Evolutionary conservation across 257 asterid genomes (phyloP).

Genomic region (Voacanga thouarsii): DNA sequence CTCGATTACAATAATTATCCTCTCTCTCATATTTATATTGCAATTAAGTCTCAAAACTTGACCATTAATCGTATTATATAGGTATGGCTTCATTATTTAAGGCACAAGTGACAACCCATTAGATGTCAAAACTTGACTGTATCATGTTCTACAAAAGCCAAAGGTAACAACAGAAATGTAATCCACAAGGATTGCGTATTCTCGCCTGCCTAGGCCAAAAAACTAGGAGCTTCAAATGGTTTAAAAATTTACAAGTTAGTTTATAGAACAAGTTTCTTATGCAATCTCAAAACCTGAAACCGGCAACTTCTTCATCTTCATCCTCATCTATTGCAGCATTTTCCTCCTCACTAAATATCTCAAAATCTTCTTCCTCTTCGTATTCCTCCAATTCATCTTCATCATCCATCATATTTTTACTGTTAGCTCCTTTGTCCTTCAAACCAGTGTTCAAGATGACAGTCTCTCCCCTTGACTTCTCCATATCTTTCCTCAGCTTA

Average conservation of each 20-base stretch:
- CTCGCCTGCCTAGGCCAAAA: not conserved
- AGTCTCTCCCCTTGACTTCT: conserved; percentile 69
- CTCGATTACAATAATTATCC: no score
- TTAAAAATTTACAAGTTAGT: not conserved
- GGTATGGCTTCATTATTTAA: no score
- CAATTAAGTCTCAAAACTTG: not conserved
- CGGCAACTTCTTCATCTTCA: conserved; percentile 20
- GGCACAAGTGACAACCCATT: not conserved
- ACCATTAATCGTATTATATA: not conserved
- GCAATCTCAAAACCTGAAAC: conserved; percentile 34
- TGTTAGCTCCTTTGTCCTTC: conserved; percentile 41
- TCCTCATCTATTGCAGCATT: conserved; percentile 32
- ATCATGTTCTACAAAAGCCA: not conserved
- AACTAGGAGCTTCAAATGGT: not conserved
- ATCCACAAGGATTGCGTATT: not conserved
- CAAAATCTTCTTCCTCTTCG: conserved; percentile 32
- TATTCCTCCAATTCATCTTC: conserved; percentile 44
- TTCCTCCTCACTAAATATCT: conserved; percentile 33
- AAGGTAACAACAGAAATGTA: not conserved
- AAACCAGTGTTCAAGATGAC: conserved; percentile 30
- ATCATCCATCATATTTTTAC: conserved; percentile 39
- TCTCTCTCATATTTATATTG: no score
- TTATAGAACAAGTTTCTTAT: not conserved
- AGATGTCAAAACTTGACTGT: no score
- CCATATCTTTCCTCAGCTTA: conserved; percentile 86